phyloP scores from a whole-genome alignment of 768 basidiomycete genomes.

The Strobilomyces dryophilus region DNA sequence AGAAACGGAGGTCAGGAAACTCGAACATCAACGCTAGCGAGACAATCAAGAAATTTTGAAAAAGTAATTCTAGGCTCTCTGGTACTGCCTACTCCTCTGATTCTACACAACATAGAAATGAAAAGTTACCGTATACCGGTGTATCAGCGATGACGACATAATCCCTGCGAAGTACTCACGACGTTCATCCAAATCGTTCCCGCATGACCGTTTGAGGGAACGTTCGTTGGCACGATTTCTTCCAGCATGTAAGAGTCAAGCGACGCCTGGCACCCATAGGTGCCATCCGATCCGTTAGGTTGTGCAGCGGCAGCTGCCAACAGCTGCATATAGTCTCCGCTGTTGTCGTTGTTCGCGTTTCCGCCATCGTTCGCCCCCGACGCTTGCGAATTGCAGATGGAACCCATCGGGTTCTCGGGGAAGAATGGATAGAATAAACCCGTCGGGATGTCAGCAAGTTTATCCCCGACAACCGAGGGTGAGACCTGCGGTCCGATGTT shows the following conservation, averaged over 20 bases:
- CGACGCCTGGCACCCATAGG: constrained; percentile 51
- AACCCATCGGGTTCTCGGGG: constrained; percentile 46
- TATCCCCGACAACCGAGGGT: constrained; percentile 25
- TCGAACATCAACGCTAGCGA: constrained; percentile 4
- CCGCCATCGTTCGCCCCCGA: constrained; percentile 20
- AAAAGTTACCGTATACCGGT: constrained; percentile 12
- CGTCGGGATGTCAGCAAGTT: constrained; percentile 63
- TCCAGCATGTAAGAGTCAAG: constrained; percentile 69
- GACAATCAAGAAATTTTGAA: background rate
- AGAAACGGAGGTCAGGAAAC: background rate
- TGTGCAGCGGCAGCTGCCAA: constrained; percentile 57
- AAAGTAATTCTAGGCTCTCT: constrained; percentile 5
- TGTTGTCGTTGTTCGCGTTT: constrained; percentile 13
- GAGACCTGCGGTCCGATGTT: constrained; percentile 15
- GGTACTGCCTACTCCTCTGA: constrained; percentile 23
- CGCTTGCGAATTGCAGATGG: constrained; percentile 15
- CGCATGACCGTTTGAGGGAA: constrained; percentile 28
- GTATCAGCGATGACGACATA: constrained; percentile 31
- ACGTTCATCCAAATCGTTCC: constrained; percentile 41
- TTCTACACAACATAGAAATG: constrained; percentile 12
- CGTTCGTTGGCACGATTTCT: constrained; percentile 47
- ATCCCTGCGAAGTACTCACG: constrained; percentile 35
- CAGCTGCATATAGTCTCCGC: constrained; percentile 47
- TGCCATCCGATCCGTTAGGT: constrained; percentile 46
- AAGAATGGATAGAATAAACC: constrained; percentile 77